Evolutionary conservation across 345 rosid species (phyloP).

Genomic region (Rhodamnia argentea): DNA sequence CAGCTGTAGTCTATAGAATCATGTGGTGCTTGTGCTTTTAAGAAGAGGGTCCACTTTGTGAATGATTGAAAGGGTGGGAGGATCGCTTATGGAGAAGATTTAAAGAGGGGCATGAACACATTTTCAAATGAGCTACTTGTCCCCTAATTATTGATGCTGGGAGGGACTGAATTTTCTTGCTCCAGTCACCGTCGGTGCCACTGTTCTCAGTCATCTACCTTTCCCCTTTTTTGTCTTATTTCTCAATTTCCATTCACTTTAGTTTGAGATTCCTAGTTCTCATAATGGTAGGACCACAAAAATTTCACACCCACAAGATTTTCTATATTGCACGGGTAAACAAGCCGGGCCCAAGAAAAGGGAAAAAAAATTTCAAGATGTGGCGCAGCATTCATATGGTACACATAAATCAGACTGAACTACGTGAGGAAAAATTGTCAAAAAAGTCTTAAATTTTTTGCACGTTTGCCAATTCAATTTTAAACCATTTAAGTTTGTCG

Average conservation of each 20-base stretch:
- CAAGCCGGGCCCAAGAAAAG: not conserved
- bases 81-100: not conserved
- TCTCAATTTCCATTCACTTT: not conserved
- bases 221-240: not conserved
- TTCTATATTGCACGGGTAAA: not conserved
- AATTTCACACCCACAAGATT: not conserved
- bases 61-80: not conserved
- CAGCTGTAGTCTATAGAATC: not conserved
- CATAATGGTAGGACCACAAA: not conserved
- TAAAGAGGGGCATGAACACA: not conserved
- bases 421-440: too few species aligned
- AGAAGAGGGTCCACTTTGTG: not conserved
- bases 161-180: not conserved
- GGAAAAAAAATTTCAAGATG: not conserved
- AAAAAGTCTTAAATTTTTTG: too few species aligned
- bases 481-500: too few species aligned
- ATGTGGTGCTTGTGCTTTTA: not conserved
- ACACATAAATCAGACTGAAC: not conserved
- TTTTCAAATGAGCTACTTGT: not conserved
- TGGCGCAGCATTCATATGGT: not conserved
- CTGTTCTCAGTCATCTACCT: not conserved
- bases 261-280: not conserved
- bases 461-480: too few species aligned
- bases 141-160: not conserved
- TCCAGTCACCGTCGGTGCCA: not conserved